Evolutionary conservation across 139 green algal species (phyloP).

Genomic region (Astrephomene gubernaculifera): DNA sequence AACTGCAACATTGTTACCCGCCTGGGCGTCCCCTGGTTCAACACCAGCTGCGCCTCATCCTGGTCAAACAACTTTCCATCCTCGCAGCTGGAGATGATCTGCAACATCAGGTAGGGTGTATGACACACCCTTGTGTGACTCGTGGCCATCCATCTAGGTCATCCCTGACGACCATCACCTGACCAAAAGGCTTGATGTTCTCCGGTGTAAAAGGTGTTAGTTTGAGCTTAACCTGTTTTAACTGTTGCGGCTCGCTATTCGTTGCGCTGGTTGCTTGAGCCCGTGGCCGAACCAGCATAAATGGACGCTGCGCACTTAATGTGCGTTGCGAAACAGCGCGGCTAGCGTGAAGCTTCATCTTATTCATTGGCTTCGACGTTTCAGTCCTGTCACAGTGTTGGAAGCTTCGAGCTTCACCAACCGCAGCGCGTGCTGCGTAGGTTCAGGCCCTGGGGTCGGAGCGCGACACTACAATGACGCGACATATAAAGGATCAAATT

Average conservation of each 20-base stretch:
- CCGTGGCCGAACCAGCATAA: background rate
- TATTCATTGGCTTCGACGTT: too few species aligned
- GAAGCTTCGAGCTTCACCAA: too few species aligned
- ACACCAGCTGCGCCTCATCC: constrained; percentile 76
- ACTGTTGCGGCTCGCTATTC: background rate
- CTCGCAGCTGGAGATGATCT: constrained; percentile 44
- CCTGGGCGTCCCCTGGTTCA: constrained; percentile 76
- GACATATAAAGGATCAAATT: too few species aligned
- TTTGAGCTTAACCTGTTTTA: constrained; percentile 44
- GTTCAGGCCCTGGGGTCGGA: constrained; percentile 3
- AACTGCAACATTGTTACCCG: too few species aligned
- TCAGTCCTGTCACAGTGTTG: too few species aligned
- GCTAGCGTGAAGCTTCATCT: too few species aligned
- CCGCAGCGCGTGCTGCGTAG: background rate
- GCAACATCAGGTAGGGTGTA: too few species aligned
- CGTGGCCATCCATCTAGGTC: too few species aligned
- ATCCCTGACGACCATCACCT: constrained; percentile 55
- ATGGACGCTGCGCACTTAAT: too few species aligned
- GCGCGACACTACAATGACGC: too few species aligned
- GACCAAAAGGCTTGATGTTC: constrained; percentile 77
- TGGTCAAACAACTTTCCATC: constrained; percentile 81
- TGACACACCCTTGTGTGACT: too few species aligned
- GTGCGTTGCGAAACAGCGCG: too few species aligned
- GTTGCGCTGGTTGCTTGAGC: background rate
- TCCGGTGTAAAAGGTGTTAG: constrained; percentile 62